These are phyloP conservation scores for Pythium folliculosum DNA, from an alignment of 352 stramenopile genomes.

Conservation along the genomic window DNA sequence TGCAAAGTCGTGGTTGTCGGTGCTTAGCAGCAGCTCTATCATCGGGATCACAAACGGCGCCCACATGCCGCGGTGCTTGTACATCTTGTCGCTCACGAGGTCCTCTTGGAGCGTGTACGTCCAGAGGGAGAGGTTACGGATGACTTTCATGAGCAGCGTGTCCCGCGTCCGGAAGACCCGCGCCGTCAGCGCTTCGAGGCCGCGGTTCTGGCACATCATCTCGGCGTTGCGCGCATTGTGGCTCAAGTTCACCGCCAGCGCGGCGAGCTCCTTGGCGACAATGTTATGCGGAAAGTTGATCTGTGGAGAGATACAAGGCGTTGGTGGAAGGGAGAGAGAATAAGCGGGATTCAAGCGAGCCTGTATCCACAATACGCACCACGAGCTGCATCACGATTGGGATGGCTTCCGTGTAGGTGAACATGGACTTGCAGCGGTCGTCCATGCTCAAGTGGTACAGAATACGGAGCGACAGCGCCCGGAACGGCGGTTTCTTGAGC, in stretches of 20 bases:
- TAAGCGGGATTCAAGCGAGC: neutral
- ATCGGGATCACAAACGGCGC: conserved; percentile 87
- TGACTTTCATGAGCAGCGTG: conserved; percentile 93
- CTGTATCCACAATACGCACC: conserved; percentile 21
- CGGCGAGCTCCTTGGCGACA: conserved; percentile 92
- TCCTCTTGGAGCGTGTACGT: conserved; percentile 91
- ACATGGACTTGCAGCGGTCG: conserved; percentile 94
- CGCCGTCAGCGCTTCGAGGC: conserved; percentile 88
- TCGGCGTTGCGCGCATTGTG: conserved; percentile 90
- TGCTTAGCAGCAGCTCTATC: conserved; percentile 80
- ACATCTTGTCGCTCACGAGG: conserved; percentile 81
- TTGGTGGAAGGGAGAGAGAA: neutral
- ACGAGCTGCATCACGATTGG: conserved; percentile 94
- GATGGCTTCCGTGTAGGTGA: conserved; percentile 94
- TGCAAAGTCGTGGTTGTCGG: conserved; percentile 92
- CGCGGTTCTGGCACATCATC: conserved; percentile 89
- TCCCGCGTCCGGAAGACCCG: conserved; percentile 89
- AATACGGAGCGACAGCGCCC: conserved; percentile 85
- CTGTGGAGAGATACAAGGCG: conserved; percentile 14
- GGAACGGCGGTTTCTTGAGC: conserved; percentile 92
- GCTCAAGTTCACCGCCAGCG: conserved; percentile 94
- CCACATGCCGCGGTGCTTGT: conserved; percentile 94
- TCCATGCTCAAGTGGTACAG: conserved; percentile 96
- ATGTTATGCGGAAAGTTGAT: conserved; percentile 93
- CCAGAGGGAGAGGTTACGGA: conserved; percentile 92